A percentile compares a stretch with the other conserved stretches of the same genome.
Conservation (phyloP, 2,329 filamentous ascomycete genomes). For the Claviceps digitariae region DNA sequence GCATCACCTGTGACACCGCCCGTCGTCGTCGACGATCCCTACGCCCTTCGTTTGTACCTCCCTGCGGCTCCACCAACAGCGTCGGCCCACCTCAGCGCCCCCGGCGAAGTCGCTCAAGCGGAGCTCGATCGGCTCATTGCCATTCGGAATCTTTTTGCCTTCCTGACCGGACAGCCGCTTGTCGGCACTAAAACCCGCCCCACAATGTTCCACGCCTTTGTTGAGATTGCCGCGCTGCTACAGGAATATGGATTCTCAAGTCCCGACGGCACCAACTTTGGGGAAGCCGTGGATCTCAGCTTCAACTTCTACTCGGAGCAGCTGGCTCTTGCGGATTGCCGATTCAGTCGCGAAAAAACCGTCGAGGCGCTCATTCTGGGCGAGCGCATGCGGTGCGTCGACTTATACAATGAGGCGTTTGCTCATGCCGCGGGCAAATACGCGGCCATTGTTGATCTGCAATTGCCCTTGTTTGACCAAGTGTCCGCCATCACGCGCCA, state of each 20-base stretch:
- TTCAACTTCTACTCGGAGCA: slow-evolving; percentile 69
- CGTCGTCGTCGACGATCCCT: slow-evolving; percentile 22
- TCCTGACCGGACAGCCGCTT: slow-evolving; percentile 48
- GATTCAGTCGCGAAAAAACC: slow-evolving; percentile 73
- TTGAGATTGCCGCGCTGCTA: slow-evolving; percentile 39
- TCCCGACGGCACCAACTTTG: slow-evolving; percentile 43
- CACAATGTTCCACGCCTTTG: slow-evolving; percentile 39
- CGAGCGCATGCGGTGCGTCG: slow-evolving; percentile 69
- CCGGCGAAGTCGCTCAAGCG: slow-evolving; percentile 17
- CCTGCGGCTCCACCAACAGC: slow-evolving; percentile 29
- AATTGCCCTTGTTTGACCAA: slow-evolving; percentile 54
- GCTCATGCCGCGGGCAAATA: slow-evolving; percentile 84
- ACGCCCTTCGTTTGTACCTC: slow-evolving; percentile 37
- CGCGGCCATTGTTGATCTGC: slow-evolving; percentile 52
- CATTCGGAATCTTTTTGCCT: slow-evolving; percentile 52
- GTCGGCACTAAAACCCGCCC: slow-evolving; percentile 42
- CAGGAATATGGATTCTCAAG: slow-evolving; percentile 44
- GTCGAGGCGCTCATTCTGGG: slow-evolving; percentile 81
- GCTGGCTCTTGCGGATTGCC: slow-evolving; percentile 63
- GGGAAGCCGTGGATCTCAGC: slow-evolving; percentile 46
- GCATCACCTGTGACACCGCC: slow-evolving; percentile 19
- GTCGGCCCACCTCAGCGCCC: slow-evolving; percentile 20
- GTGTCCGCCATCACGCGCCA: slow-evolving; percentile 61
- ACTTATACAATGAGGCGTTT: slow-evolving; percentile 83
- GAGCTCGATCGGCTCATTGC: slow-evolving; percentile 44